Evolutionary conservation across 306 rosid genomes (phyloP).

Genomic region (Astragalus membranaceus): DNA sequence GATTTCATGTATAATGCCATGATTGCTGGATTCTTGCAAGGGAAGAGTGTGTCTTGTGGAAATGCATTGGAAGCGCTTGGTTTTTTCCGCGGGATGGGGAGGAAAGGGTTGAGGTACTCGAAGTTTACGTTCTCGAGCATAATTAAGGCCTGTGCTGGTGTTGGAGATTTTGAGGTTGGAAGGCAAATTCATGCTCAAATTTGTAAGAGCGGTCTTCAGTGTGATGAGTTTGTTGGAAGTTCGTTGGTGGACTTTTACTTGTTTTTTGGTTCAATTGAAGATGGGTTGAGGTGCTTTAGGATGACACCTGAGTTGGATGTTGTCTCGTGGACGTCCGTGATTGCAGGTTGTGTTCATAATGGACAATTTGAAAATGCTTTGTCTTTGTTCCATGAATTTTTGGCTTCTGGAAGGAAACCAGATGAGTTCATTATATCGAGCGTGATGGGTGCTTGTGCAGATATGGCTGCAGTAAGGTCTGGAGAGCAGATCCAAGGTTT

Average conservation of each 20-base stretch:
- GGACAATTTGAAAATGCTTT: conserved; percentile 39
- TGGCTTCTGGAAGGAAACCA: conserved; percentile 32
- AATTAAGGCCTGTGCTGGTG: conserved; percentile 37
- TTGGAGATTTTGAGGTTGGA: conserved; percentile 34
- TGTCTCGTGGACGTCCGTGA: conserved; percentile 47
- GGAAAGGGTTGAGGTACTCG: conserved; percentile 40
- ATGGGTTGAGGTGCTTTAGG: conserved; percentile 45
- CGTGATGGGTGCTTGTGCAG: conserved; percentile 42
- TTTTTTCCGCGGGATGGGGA: conserved; percentile 43
- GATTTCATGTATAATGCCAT: conserved; percentile 45
- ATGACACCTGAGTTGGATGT: conserved; percentile 33
- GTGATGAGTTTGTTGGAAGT: conserved; percentile 48
- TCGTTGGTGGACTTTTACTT: conserved; percentile 50
- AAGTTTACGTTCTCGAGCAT: conserved; percentile 51
- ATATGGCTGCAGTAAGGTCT: conserved; percentile 38
- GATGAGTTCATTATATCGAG: conserved; percentile 45
- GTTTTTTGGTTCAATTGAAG: conserved; percentile 24
- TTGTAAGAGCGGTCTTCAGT: conserved; percentile 38
- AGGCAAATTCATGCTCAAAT: conserved; percentile 50
- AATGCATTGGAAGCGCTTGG: conserved; percentile 30
- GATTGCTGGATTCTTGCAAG: conserved; percentile 45
- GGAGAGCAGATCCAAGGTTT: conserved; percentile 50
- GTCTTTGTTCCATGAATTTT: conserved; percentile 29
- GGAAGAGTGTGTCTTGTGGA: conserved; percentile 9
- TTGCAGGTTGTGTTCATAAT: conserved; percentile 44